phyloP scores from a whole-genome alignment of 192 early-diverging fungal genomes.

The Glomus cerebriforme region DNA sequence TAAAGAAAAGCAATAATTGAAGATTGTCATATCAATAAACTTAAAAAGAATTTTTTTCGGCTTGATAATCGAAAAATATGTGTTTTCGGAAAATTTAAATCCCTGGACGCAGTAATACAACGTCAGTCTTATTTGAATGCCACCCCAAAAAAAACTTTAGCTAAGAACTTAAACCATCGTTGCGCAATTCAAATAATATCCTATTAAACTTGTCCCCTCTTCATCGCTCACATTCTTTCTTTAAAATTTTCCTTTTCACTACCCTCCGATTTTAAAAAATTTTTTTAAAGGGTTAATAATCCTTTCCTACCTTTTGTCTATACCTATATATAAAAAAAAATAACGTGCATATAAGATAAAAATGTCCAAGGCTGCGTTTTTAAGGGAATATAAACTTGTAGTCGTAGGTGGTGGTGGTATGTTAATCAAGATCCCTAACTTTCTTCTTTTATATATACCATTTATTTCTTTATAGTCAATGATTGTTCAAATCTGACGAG shows the following conservation, averaged over 20 bases:
- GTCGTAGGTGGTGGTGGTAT: slow-evolving; percentile 83
- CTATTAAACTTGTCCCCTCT: not conserved
- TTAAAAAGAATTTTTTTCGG: no score
- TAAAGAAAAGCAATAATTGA: no score
- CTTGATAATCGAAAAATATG: no score
- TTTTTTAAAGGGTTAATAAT: not conserved
- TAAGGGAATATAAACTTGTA: slow-evolving; percentile 73
- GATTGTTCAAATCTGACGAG: not conserved
- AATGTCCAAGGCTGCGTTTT: slow-evolving; percentile 37
- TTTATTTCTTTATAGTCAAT: not conserved
- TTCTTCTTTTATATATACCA: not conserved
- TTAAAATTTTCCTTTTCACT: not conserved
- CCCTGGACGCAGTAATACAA: no score
- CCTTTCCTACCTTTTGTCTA: not conserved
- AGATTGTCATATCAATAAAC: no score
- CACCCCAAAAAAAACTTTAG: no score
- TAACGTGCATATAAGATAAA: slow-evolving; percentile 21
- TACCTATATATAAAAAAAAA: not conserved
- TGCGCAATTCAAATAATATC: no score
- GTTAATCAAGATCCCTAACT: slow-evolving; percentile 3
- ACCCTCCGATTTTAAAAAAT: not conserved
- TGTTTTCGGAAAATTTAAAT: no score
- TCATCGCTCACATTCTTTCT: not conserved
- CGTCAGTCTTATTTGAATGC: no score
- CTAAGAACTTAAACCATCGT: no score